Evolutionary conservation across 176 grass and related monocot species (phyloP).

Genomic region (Phyllostachys edulis): DNA sequence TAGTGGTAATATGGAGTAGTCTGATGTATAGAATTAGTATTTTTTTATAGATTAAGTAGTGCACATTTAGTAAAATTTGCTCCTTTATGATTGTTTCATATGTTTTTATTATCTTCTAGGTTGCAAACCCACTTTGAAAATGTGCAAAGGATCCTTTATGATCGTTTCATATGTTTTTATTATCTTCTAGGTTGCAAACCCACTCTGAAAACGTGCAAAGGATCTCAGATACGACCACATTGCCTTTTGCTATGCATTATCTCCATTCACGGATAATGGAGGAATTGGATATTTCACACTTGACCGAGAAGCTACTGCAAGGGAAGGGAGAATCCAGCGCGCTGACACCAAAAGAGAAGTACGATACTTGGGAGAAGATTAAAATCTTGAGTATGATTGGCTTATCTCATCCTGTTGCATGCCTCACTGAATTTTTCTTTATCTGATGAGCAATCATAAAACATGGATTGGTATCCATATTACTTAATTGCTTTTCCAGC

Average conservation of each 20-base stretch:
- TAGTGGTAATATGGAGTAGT: background rate
- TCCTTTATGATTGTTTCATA: background rate
- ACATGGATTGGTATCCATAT: no score
- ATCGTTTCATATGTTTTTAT: no score
- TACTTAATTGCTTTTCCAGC: no score
- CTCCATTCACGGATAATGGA: conserved; percentile 62
- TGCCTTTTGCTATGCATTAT: conserved; percentile 88
- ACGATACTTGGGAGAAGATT: no score
- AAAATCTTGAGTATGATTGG: no score
- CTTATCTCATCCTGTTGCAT: no score
- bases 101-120: no score
- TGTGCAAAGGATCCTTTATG: no score
- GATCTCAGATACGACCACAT: conserved; percentile 72
- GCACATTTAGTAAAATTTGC: background rate
- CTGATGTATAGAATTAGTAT: background rate
- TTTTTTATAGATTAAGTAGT: background rate
- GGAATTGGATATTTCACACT: conserved; percentile 68
- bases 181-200: conserved; percentile 55
- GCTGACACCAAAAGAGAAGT: conserved; percentile 62
- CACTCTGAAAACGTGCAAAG: conserved; percentile 88
- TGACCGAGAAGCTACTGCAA: conserved; percentile 75
- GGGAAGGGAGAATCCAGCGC: conserved; percentile 61
- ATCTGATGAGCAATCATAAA: no score
- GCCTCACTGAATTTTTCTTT: no score
- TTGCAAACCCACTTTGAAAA: no score